Evolutionary conservation across 2,329 filamentous ascomycete genomes (phyloP).

Genomic region (Aspergillus persii): DNA sequence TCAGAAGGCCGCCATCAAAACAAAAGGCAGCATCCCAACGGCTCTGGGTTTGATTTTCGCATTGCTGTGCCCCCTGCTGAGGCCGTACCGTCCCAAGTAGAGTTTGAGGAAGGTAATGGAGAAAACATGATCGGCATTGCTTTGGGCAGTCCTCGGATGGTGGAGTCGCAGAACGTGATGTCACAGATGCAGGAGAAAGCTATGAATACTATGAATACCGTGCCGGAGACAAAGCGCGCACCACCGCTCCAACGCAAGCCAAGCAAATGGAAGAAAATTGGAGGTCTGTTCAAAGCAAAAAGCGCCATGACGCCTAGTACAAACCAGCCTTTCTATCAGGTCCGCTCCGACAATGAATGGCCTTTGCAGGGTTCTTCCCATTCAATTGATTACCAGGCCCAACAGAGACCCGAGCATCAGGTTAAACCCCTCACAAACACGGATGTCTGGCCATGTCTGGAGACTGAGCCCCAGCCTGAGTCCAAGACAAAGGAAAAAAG

Average conservation of each 20-base stretch:
- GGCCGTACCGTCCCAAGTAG: conserved; percentile 15
- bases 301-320: conserved; percentile 21
- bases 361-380: conserved; percentile 20
- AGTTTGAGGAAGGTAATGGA: conserved; percentile 23
- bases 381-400: conserved; percentile 18
- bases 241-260: conserved; percentile 31
- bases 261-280: conserved; percentile 49
- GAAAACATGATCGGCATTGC: conserved; percentile 68
- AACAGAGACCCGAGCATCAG: conserved; percentile 1
- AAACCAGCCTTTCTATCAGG: conserved; percentile 30
- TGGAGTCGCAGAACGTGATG: conserved; percentile 17
- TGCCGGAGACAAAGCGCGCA: conserved; percentile 11
- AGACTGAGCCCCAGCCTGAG: conserved; percentile 21
- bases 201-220: conserved; percentile 12
- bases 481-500: neutral
- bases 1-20: conserved; percentile 17
- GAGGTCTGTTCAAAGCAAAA: conserved; percentile 43
- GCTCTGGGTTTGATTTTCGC: conserved; percentile 31
- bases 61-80: conserved; percentile 28
- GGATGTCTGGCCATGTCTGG: conserved; percentile 23
- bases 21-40: conserved; percentile 14
- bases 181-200: conserved; percentile 16
- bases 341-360: conserved; percentile 21
- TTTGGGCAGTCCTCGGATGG: conserved; percentile 62
- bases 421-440: conserved; percentile 9